phyloP scores from a whole-genome alignment of 257 asterid genomes.

The Eustoma russellianum region DNA sequence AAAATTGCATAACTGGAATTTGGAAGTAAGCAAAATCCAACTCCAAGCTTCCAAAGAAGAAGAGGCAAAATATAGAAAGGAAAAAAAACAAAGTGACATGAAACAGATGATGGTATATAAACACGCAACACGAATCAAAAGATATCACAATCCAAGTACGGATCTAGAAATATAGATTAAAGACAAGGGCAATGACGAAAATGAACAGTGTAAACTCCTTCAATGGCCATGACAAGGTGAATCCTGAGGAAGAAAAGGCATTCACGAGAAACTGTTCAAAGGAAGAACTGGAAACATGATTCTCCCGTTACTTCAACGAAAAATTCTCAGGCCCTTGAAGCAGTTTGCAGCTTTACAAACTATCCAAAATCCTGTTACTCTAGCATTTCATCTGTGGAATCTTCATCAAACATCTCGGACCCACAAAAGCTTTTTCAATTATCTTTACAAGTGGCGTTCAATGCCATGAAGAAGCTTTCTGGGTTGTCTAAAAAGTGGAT shows the following conservation, averaged over 20 bases:
- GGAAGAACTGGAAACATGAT: slow-evolving; percentile 16
- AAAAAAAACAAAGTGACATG: too few species aligned
- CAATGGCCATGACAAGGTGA: slow-evolving; percentile 76
- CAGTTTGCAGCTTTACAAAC: slow-evolving; percentile 54
- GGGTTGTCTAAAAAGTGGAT: slow-evolving; percentile 25
- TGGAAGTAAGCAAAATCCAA: too few species aligned
- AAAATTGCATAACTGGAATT: too few species aligned
- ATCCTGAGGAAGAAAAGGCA: slow-evolving; percentile 43
- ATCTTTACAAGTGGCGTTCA: slow-evolving; percentile 33
- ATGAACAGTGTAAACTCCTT: slow-evolving; percentile 68
- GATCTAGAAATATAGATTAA: too few species aligned
- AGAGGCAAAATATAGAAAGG: too few species aligned
- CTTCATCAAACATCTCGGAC: slow-evolving; percentile 35
- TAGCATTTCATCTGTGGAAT: slow-evolving; percentile 20
- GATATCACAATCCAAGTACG: too few species aligned
- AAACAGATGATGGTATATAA: too few species aligned
- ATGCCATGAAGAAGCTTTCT: slow-evolving; percentile 33
- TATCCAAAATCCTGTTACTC: slow-evolving; percentile 40
- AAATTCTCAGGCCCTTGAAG: slow-evolving; percentile 32
- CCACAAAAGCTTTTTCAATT: slow-evolving; percentile 48
- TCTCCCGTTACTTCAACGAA: slow-evolving; percentile 13
- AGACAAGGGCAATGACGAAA: too few species aligned
- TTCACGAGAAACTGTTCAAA: slow-evolving; percentile 34
- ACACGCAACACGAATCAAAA: too few species aligned
- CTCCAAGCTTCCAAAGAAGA: too few species aligned